A percentile compares a stretch with the other conserved stretches of the same genome.
These are phyloP conservation scores for Thermothelomyces thermophilus DNA, from an alignment of 2,329 filamentous ascomycete species.

Conservation along the genomic window DNA sequence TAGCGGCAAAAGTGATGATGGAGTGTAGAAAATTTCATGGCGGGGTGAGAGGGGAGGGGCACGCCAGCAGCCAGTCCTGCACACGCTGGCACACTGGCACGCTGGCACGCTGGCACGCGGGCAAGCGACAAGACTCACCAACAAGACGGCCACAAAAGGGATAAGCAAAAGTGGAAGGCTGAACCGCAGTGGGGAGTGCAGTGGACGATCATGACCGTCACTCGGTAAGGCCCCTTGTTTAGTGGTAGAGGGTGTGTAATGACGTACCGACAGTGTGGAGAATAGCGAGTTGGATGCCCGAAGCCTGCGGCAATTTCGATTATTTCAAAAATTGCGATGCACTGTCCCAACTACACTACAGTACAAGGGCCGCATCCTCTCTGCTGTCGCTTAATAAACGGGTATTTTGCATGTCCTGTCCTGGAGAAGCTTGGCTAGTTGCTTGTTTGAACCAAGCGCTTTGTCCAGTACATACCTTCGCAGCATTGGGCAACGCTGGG, in stretches of 20 bases:
- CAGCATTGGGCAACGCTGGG: too few species aligned
- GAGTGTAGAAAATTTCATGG: conserved; percentile 15
- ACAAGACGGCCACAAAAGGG: background rate
- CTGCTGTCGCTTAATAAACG: too few species aligned
- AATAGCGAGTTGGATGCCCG: background rate
- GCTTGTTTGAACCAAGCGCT: too few species aligned
- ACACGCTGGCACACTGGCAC: background rate
- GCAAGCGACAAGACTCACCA: background rate
- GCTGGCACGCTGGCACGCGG: background rate
- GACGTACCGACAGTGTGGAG: conserved; percentile 1
- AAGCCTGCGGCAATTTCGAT: background rate
- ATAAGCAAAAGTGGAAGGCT: conserved; percentile 3
- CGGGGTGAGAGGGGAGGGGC: conserved; percentile 11
- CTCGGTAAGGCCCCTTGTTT: background rate
- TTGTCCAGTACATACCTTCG: too few species aligned
- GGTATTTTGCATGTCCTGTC: too few species aligned
- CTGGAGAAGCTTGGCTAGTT: too few species aligned
- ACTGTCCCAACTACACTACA: too few species aligned
- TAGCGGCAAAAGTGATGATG: background rate
- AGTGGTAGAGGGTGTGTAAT: background rate
- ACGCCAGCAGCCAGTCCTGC: background rate
- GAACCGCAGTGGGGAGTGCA: conserved; percentile 1
- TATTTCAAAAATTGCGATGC: conserved; percentile 2
- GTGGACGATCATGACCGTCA: conserved; percentile 1
- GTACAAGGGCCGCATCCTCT: too few species aligned